phyloP scores from a whole-genome alignment of 768 basidiomycete species.

The Xerocomellus chrysenteron region DNA sequence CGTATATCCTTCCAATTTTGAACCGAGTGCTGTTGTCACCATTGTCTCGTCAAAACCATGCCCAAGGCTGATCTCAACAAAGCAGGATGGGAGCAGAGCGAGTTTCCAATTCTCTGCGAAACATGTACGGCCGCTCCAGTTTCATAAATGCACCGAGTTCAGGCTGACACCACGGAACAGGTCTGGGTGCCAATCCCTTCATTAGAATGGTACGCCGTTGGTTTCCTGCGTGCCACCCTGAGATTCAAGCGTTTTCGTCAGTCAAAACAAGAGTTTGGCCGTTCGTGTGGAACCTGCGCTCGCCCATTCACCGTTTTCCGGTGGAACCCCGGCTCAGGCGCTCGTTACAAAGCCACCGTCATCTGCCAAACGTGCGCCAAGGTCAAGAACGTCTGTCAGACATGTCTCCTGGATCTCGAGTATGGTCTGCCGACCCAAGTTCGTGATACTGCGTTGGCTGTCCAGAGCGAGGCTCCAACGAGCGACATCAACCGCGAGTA shows the following conservation, averaged over 20 bases:
- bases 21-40: background rate
- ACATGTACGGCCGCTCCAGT: slow-evolving; percentile 58
- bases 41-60: slow-evolving; percentile 37
- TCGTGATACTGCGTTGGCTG: slow-evolving; percentile 87
- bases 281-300: slow-evolving; percentile 96
- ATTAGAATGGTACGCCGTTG: slow-evolving; percentile 76
- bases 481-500: slow-evolving; percentile 98
- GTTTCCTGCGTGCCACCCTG: background rate
- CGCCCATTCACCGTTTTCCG: slow-evolving; percentile 96
- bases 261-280: slow-evolving; percentile 97
- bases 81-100: slow-evolving; percentile 91
- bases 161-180: slow-evolving; percentile 37
- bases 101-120: slow-evolving; percentile 92
- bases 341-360: slow-evolving; percentile 95
- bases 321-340: slow-evolving; percentile 95
- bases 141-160: background rate
- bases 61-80: slow-evolving; percentile 94
- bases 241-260: slow-evolving; percentile 50
- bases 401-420: slow-evolving; percentile 93
- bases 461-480: slow-evolving; percentile 85
- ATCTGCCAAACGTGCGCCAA: slow-evolving; percentile 98
- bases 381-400: slow-evolving; percentile 96
- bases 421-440: slow-evolving; percentile 97
- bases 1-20: slow-evolving; percentile 11
- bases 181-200: slow-evolving; percentile 88